phyloP scores from a whole-genome alignment of 768 basidiomycete genomes.

The Lepiota venenata region DNA sequence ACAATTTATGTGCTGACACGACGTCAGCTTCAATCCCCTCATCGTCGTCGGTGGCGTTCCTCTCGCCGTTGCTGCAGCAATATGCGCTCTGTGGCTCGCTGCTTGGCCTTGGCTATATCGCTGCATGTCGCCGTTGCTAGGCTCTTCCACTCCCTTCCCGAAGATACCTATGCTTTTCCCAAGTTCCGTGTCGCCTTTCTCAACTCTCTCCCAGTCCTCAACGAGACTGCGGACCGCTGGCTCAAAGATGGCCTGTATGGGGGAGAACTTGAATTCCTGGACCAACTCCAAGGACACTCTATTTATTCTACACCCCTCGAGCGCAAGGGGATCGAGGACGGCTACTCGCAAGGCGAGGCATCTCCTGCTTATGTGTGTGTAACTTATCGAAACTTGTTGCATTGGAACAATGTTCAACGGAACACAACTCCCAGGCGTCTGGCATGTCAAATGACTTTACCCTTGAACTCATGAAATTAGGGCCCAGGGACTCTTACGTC shows the following conservation, averaged over 20 bases:
- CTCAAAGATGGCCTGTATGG: slow-evolving; percentile 67
- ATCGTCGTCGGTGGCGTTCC: slow-evolving; percentile 8
- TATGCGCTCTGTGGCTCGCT: slow-evolving; percentile 21
- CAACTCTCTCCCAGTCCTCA: slow-evolving; percentile 69
- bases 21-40: slow-evolving; percentile 3
- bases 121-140: slow-evolving; percentile 31
- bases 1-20: slow-evolving; percentile 3
- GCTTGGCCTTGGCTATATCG: slow-evolving; percentile 24
- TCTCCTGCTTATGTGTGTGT: slow-evolving; percentile 27
- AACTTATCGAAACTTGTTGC: slow-evolving; percentile 3
- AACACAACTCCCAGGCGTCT: neutral
- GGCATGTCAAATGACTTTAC: slow-evolving; percentile 34
- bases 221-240: slow-evolving; percentile 75
- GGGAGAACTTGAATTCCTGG: slow-evolving; percentile 75
- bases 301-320: slow-evolving; percentile 33
- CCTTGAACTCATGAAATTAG: slow-evolving; percentile 75
- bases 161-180: slow-evolving; percentile 79
- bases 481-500: slow-evolving; percentile 64
- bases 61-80: slow-evolving; percentile 24
- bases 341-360: slow-evolving; percentile 32
- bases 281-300: slow-evolving; percentile 52
- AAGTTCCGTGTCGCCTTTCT: slow-evolving; percentile 80
- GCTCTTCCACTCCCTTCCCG: slow-evolving; percentile 69
- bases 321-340: slow-evolving; percentile 60
- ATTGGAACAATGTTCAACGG: neutral